A percentile compares a stretch with the other conserved stretches of the same genome.
These are phyloP conservation scores for Talaromyces pinophilus DNA, from an alignment of 2,329 filamentous ascomycete genomes.

Conservation along the genomic window DNA sequence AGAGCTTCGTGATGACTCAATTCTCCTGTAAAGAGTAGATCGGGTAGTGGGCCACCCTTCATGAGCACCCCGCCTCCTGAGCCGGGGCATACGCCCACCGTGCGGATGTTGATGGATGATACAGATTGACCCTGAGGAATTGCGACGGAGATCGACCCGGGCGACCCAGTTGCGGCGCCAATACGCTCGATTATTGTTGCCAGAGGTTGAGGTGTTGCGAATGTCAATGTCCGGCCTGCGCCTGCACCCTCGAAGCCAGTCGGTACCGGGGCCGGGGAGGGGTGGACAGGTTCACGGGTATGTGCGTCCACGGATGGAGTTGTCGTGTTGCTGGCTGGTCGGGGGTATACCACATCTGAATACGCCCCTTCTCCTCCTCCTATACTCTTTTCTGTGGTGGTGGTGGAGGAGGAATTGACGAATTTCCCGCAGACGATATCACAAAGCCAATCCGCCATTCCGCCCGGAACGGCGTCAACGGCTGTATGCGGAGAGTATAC, in stretches of 20 bases:
- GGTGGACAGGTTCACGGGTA: constrained; percentile 56
- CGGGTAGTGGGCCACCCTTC: constrained; percentile 59
- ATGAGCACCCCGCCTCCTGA: constrained; percentile 76
- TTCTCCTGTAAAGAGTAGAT: constrained; percentile 88
- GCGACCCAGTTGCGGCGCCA: constrained; percentile 63
- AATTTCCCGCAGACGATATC: constrained; percentile 69
- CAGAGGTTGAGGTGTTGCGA: constrained; percentile 55
- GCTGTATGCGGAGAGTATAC: constrained; percentile 97
- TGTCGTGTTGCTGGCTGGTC: constrained; percentile 30
- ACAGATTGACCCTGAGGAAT: constrained; percentile 61
- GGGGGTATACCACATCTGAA: constrained; percentile 45
- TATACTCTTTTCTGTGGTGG: neutral
- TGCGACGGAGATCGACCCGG: constrained; percentile 65
- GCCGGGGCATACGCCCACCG: constrained; percentile 85
- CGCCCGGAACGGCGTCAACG: constrained; percentile 79
- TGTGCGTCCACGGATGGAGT: constrained; percentile 49
- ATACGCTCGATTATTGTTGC: constrained; percentile 63
- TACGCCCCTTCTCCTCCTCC: constrained; percentile 30
- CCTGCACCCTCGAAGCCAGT: constrained; percentile 55
- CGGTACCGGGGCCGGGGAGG: constrained; percentile 42
- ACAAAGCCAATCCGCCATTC: constrained; percentile 92
- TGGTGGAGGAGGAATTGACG: neutral
- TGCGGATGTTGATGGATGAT: constrained; percentile 60
- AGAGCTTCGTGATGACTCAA: constrained; percentile 91
- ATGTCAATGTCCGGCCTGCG: constrained; percentile 62